A percentile compares a stretch with the other conserved stretches of the same genome.
phyloP scores from a whole-genome alignment of 495 filamentous ascomycete genomes.

The Neurospora sp. region DNA sequence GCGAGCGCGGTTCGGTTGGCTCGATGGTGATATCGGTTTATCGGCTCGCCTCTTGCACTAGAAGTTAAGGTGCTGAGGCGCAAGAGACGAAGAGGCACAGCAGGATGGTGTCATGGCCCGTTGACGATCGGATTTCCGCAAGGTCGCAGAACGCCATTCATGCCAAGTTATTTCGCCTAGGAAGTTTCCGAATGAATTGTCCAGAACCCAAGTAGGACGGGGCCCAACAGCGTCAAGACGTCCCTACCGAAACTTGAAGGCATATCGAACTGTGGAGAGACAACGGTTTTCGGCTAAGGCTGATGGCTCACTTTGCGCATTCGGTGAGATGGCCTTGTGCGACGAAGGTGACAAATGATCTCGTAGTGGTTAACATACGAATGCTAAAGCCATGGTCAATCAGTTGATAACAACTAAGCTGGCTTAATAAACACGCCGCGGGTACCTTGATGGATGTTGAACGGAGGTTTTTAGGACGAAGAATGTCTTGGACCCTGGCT shows the following conservation, averaged over 20 bases:
- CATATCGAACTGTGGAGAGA: background rate
- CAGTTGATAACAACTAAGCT: background rate
- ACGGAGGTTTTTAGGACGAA: background rate
- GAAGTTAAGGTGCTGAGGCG: background rate
- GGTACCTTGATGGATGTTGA: background rate
- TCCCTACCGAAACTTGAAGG: background rate
- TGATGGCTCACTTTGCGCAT: background rate
- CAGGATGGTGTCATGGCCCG: background rate
- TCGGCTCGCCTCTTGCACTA: background rate
- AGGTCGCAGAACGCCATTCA: background rate
- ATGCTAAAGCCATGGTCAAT: background rate
- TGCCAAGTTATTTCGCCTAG: background rate
- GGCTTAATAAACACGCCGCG: background rate
- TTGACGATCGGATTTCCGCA: background rate
- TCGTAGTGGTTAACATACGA: background rate
- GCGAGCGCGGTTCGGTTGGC: background rate
- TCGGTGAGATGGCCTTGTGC: background rate
- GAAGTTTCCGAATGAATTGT: background rate
- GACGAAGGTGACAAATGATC: background rate
- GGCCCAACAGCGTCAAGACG: background rate
- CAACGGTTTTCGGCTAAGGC: background rate
- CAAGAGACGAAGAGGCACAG: background rate
- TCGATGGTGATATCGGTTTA: background rate
- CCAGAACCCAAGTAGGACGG: background rate
- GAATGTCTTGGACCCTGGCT: background rate